Percentiles rank a stretch among this genome's conserved stretches.
These are phyloP conservation scores for Crithidia mellificae DNA, from an alignment of 208 protist species.

Conservation along the genomic window DNA sequence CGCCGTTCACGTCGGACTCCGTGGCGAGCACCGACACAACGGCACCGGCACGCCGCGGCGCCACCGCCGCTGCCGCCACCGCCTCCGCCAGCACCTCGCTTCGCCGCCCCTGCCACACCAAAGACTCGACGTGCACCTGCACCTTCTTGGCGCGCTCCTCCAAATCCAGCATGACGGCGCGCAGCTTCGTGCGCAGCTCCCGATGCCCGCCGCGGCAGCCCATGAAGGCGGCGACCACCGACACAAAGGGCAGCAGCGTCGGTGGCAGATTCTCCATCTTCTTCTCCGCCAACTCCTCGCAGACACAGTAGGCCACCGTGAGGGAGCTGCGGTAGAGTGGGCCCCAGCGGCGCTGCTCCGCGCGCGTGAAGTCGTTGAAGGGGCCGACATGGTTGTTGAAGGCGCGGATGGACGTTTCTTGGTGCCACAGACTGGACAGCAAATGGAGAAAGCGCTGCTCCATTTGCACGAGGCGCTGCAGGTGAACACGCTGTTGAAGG, in stretches of 20 bases:
- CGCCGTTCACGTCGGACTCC: slow-evolving; percentile 56
- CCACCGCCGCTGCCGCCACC: slow-evolving; percentile 11
- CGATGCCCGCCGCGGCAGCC: slow-evolving; percentile 75
- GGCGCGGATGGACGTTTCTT: slow-evolving; percentile 47
- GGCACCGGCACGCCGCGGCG: slow-evolving; percentile 27
- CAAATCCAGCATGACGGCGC: slow-evolving; percentile 63
- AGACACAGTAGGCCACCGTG: slow-evolving; percentile 69
- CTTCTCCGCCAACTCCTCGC: slow-evolving; percentile 49
- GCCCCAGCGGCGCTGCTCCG: slow-evolving; percentile 57
- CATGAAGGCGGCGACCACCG: slow-evolving; percentile 61
- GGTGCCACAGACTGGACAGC: slow-evolving; percentile 29
- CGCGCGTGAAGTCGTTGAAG: slow-evolving; percentile 55
- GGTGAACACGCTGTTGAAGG: slow-evolving; percentile 27
- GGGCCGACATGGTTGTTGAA: slow-evolving; percentile 61
- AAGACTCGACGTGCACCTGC: slow-evolving; percentile 49
- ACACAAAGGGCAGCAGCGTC: slow-evolving; percentile 57
- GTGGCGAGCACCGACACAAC: slow-evolving; percentile 68
- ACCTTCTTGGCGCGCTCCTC: slow-evolving; percentile 73
- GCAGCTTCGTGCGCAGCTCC: slow-evolving; percentile 64
- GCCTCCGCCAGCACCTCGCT: slow-evolving; percentile 47
- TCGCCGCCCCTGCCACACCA: slow-evolving; percentile 29
- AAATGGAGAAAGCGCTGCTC: slow-evolving; percentile 25
- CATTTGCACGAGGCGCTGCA: slow-evolving; percentile 8
- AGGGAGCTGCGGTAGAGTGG: slow-evolving; percentile 66
- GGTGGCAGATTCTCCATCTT: slow-evolving; percentile 54